Base-by-base conservation (phyloP, 1,139 yeast species). In the Yamadazyma buinensis region DNA sequence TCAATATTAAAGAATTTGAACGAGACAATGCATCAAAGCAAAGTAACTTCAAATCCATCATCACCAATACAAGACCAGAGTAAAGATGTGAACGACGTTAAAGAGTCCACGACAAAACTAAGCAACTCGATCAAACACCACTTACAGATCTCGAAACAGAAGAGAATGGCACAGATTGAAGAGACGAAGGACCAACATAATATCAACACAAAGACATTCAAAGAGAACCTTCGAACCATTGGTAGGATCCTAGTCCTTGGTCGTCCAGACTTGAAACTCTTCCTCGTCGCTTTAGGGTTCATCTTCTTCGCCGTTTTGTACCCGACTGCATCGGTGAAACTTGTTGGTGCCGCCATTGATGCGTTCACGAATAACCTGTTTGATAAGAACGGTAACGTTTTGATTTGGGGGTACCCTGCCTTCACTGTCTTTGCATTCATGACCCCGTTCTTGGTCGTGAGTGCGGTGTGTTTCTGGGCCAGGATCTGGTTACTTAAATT, bases 381-480 rank as follows among this genome's bases (percentile, higher is more conserved):
- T 29, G 73, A 68, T 45, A 67, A 44, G 4, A 65, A 67, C 26
- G 75, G 75, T 0, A 57, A 60, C 34, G 49, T 69, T 26, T 34
- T 69, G 31, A 67, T 69, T 24, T 69, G 75, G 75, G 75, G 75
- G 2, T 67, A 64, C 43, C 65, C 64, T 37, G 65, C 66, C 35
- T 53, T 66, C 15, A 67, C 69, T 1, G 59, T 69, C 2, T 68
- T 69, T 40, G 55, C 55, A 7, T 50, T 64, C 21, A 69, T 69
- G 75, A 63, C 68, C 4, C 75, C 75, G 7, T 69, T 68, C 37
- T 65, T 69, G 72, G 54, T 55, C 26, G 54, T 60, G 2, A 61
- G 69, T 53, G 74, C 75, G 9, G 54, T 59, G 14, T 69, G 75
- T 42, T 69, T 67, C 46, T 69, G 75, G 75, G 74, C 75, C 21